These are phyloP conservation scores for Cocos nucifera DNA, from an alignment of 176 grass and related monocot genomes.

Conservation along the genomic window DNA sequence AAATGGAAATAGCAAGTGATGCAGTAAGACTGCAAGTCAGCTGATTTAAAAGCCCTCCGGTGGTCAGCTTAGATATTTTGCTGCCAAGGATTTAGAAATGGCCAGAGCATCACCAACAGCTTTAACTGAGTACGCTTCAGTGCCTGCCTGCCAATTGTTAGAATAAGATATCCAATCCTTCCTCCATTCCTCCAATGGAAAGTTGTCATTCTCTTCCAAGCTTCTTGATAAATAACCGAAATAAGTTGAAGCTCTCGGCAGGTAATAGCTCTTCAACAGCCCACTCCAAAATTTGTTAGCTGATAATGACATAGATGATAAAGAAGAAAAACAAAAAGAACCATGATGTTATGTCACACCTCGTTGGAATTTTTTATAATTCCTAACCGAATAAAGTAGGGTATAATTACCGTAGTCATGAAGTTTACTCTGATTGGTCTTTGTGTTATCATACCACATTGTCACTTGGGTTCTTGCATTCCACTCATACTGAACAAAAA, in stretches of 20 bases:
- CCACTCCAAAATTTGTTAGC: conserved; percentile 97
- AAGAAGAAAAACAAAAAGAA: background rate
- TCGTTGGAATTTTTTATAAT: background rate
- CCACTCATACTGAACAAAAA: conserved; percentile 69
- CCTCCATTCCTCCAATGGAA: conserved; percentile 73
- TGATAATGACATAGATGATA: conserved; percentile 8
- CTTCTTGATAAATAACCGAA: conserved; percentile 49
- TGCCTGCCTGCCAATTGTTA: conserved; percentile 59
- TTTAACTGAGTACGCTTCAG: conserved; percentile 41
- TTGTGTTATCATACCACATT: conserved; percentile 95
- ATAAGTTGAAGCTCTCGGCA: conserved; percentile 78
- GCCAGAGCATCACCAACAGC: conserved; percentile 46
- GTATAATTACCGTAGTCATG: conserved; percentile 74
- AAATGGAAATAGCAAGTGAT: no score
- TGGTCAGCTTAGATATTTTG: conserved; percentile 64
- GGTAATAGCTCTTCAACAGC: conserved; percentile 80
- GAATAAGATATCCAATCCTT: conserved; percentile 80
- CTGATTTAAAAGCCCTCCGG: background rate
- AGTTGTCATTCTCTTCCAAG: conserved; percentile 54
- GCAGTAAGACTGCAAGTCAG: no score
- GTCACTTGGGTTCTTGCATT: conserved; percentile 96
- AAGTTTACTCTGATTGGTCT: conserved; percentile 75
- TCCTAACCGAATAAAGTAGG: background rate
- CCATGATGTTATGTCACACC: conserved; percentile 1
- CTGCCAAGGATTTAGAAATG: conserved; percentile 59